Base-by-base conservation (phyloP, 192 early-diverging fungal genomes). In the Linnemannia exigua region DNA sequence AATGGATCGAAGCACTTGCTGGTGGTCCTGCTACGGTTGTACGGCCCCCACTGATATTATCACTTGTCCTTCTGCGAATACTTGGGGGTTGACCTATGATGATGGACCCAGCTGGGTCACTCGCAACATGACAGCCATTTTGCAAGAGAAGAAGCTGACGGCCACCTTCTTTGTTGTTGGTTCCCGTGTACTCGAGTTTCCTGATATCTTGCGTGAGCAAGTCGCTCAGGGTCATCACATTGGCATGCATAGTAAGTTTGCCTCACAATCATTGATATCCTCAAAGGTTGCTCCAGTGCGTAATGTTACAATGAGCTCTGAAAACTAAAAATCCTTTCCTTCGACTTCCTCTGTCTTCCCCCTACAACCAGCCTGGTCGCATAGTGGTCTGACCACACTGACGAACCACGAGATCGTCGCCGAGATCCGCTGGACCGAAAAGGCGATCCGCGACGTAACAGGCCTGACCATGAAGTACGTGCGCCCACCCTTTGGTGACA, bases 401-500 rank as follows among this genome's bases (percentile, higher is more conserved):
- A 78, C 85, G 8, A 88, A 89, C 25, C 54, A 88, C 14, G 70
- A 88, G 36, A 80, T 94, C 22, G 90, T 92, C n/a, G 90, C 90
- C 63, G 91, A 94, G 79, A 70, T 94, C 48, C 86, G 87, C 48
- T 92, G 89, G 89, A 88, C 91, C n/a, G 79, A 89, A 54, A 84
- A 84, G 31, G 80, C 87, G n/a, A 89, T 92, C 58, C 89, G 90
- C 22, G 87, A 91, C 76, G 82, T 90, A 1, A 90, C 90, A 17
- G 91, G 91, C 1, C 78, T 90, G 1, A 90, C 88, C n/a, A 83
- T 89, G 68, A 87, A 87, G 16, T 91, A 89, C 47, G 87, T 88
- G 68, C 87, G 91, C 37, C 91, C 91, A 48, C 91, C 91, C n/a
- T 92, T 87, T 80, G 91, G 92, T 47, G 91, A 90, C 71, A 90